A percentile compares a stretch with the other conserved stretches of the same genome.
phyloP scores from a whole-genome alignment of 805 yeast genomes.

The Clavispora asparagi region DNA sequence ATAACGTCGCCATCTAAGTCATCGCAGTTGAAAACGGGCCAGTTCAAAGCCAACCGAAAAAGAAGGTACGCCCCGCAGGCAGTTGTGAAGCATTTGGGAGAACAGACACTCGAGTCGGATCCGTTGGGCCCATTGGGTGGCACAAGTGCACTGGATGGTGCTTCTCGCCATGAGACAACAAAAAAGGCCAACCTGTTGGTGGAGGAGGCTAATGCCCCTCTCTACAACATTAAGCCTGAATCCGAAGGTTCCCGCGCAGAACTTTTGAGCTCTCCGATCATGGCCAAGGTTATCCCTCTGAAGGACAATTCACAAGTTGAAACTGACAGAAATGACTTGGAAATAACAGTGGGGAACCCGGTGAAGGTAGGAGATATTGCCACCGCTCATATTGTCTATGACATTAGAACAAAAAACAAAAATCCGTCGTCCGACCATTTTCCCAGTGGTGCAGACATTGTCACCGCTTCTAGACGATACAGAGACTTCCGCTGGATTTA shows the following conservation, averaged over 20 bases:
- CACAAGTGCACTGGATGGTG: slow-evolving; percentile 2
- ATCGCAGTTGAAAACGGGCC: slow-evolving; percentile 17
- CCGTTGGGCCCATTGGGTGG: slow-evolving; percentile 27
- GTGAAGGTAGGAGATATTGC: slow-evolving; percentile 87
- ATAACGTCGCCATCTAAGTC: slow-evolving; percentile 7
- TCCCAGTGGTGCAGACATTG: slow-evolving; percentile 6
- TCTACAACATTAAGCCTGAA: slow-evolving; percentile 36
- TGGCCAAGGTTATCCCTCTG: not conserved
- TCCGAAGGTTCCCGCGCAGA: slow-evolving; percentile 15
- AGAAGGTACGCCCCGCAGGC: slow-evolving; percentile 25
- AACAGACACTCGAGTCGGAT: slow-evolving; percentile 6
- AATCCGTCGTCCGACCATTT: slow-evolving; percentile 28
- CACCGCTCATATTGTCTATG: slow-evolving; percentile 82
- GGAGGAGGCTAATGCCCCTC: slow-evolving; percentile 49
- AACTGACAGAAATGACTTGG: slow-evolving; percentile 32
- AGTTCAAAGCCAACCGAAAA: slow-evolving; percentile 29
- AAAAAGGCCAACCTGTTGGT: slow-evolving; percentile 29
- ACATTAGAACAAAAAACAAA: slow-evolving; percentile 59
- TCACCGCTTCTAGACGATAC: slow-evolving; percentile 72
- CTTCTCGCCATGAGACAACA: slow-evolving; percentile 18
- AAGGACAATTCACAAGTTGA: not conserved
- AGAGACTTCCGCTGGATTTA: slow-evolving; percentile 93
- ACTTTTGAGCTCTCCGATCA: not conserved
- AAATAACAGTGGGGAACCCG: slow-evolving; percentile 83
- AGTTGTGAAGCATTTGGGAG: slow-evolving; percentile 25